Evolutionary conservation across 2,329 filamentous ascomycete species (phyloP).

Genomic region (Metarhizium anisopliae): DNA sequence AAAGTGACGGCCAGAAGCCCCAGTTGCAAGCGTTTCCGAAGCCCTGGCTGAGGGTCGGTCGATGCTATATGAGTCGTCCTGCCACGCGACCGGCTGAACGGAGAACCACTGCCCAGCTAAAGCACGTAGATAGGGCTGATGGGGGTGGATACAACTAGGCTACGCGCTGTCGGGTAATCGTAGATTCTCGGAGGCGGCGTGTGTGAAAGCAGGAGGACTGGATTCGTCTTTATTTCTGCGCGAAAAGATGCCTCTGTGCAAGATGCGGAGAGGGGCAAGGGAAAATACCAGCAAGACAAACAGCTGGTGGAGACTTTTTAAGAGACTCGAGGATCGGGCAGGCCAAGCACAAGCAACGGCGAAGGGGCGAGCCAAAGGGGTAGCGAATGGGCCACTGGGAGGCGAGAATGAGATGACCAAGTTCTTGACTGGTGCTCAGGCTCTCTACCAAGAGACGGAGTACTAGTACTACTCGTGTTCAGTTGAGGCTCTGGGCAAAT

Average conservation of each 20-base stretch:
- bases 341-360: background rate
- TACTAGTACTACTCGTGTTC: background rate
- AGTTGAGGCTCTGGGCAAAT: background rate
- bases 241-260: background rate
- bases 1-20: background rate
- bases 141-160: background rate
- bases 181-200: background rate
- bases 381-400: background rate
- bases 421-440: background rate
- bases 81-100: background rate
- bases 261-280: background rate
- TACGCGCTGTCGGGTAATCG: background rate
- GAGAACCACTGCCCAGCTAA: background rate
- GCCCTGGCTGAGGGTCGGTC: background rate
- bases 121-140: background rate
- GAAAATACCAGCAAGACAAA: background rate
- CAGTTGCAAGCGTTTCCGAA: background rate
- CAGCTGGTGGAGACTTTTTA: background rate
- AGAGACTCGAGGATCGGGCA: background rate
- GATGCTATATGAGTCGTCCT: background rate
- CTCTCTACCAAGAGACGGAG: too few species aligned
- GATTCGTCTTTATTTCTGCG: background rate
- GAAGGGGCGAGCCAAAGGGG: background rate
- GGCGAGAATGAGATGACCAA: background rate
- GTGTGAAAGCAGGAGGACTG: background rate